Evolutionary conservation across 495 filamentous ascomycete species (phyloP).

Genomic region (Astrocystis sublimbata): DNA sequence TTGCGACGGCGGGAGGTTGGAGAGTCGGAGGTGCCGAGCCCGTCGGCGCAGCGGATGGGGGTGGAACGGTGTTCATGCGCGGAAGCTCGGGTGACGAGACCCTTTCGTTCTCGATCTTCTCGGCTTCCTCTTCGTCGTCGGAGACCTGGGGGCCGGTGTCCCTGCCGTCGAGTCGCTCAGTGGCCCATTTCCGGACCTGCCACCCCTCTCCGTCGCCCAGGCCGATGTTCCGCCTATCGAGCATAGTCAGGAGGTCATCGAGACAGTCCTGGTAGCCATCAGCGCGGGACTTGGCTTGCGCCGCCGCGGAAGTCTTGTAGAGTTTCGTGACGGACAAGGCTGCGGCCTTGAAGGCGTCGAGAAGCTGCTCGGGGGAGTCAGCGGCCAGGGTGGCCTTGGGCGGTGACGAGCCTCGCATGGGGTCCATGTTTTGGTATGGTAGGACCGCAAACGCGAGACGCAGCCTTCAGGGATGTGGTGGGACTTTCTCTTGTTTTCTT

Average conservation of each 20-base stretch:
- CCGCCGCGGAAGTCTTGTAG: constrained; percentile 83
- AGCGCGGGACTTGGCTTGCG: constrained; percentile 68
- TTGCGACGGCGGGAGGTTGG: constrained; percentile 32
- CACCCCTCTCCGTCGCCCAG: constrained; percentile 78
- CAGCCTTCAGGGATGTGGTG: neutral
- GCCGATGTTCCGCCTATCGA: constrained; percentile 78
- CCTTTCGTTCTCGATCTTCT: constrained; percentile 56
- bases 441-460: neutral
- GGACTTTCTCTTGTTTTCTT: too few relatives aligned
- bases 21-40: constrained; percentile 40
- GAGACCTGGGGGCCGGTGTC: constrained; percentile 44
- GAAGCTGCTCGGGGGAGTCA: constrained; percentile 75
- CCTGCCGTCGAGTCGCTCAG: constrained; percentile 69
- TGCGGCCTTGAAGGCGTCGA: constrained; percentile 87
- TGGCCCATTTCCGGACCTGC: constrained; percentile 81
- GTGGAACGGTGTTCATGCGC: constrained; percentile 50
- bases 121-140: constrained; percentile 76
- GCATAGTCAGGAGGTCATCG: constrained; percentile 80
- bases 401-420: constrained; percentile 34
- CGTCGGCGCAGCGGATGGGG: constrained; percentile 38
- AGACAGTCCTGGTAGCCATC: constrained; percentile 93
- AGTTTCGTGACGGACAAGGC: constrained; percentile 94
- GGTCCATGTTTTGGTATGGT: constrained; percentile 26
- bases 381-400: constrained; percentile 22
- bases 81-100: constrained; percentile 62